Conservation (phyloP, 352 stramenopile genomes). For the Phytophthora foliorum region DNA sequence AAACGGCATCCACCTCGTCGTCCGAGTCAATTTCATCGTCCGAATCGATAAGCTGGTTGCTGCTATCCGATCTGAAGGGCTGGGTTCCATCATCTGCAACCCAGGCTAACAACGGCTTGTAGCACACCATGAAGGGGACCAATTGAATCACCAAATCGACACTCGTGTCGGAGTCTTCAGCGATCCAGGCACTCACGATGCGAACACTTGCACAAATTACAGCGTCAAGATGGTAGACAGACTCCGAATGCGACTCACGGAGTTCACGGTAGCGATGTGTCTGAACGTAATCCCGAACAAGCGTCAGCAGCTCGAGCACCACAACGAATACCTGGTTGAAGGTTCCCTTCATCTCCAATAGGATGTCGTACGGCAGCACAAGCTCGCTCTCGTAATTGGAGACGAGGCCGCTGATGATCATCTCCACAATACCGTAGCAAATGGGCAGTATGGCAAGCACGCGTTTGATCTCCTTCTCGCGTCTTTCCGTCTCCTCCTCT, state of each 20-base stretch:
- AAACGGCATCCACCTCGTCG: constrained; percentile 67
- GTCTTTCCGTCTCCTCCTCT: constrained; percentile 55
- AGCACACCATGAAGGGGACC: constrained; percentile 86
- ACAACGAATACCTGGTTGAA: constrained; percentile 80
- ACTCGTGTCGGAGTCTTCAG: constrained; percentile 83
- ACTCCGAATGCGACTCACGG: constrained; percentile 38
- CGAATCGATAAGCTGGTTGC: constrained; percentile 52
- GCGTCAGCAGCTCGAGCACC: constrained; percentile 74
- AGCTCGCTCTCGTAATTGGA: constrained; percentile 52
- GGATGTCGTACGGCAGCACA: constrained; percentile 70
- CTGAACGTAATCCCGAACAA: constrained; percentile 75
- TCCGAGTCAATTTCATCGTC: constrained; percentile 83
- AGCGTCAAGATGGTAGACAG: constrained; percentile 68
- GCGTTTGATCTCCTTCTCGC: constrained; percentile 62
- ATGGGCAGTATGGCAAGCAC: constrained; percentile 70
- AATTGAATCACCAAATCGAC: constrained; percentile 74
- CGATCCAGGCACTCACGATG: constrained; percentile 83
- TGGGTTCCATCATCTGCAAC: constrained; percentile 23
- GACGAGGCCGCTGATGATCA: constrained; percentile 73
- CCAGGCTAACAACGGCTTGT: constrained; percentile 52
- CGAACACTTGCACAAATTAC: constrained; percentile 84
- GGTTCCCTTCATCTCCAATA: constrained; percentile 80
- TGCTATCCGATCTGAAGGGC: constrained; percentile 13
- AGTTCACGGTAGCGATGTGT: constrained; percentile 76
- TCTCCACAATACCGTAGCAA: constrained; percentile 84